Conservation (phyloP, 257 asterid species). For the Penstemon davidsonii region DNA sequence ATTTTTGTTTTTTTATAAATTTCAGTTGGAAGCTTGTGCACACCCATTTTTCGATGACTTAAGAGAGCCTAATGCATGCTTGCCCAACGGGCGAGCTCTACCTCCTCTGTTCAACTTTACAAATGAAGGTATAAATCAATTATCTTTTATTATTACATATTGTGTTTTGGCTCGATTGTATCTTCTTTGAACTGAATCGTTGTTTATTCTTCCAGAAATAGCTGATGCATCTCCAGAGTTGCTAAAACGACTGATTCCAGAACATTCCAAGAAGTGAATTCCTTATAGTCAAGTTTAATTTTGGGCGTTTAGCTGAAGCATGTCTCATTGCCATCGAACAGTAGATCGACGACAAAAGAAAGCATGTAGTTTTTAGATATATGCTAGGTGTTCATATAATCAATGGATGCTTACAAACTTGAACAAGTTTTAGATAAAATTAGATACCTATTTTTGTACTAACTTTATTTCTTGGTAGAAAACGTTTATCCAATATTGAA, state of each 20-base stretch:
- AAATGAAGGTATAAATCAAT: conserved; percentile 55
- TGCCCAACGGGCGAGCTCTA: conserved; percentile 70
- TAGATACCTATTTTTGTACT: too few relatives aligned
- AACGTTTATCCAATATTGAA: too few relatives aligned
- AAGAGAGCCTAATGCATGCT: conserved; percentile 65
- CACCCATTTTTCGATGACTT: conserved; percentile 86
- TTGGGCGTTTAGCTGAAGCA: too few relatives aligned
- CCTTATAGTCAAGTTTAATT: background rate
- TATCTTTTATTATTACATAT: too few relatives aligned
- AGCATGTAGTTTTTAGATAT: too few relatives aligned
- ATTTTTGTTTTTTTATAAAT: background rate
- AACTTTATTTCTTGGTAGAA: too few relatives aligned
- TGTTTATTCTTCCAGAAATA: conserved; percentile 35
- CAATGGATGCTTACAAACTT: too few relatives aligned
- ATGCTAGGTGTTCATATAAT: too few relatives aligned
- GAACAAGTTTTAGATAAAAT: too few relatives aligned
- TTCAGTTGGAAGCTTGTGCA: conserved; percentile 93
- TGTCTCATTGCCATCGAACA: too few relatives aligned
- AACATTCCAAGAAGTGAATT: conserved; percentile 40
- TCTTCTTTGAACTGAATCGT: background rate
- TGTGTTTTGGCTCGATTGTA: background rate
- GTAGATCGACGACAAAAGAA: too few relatives aligned
- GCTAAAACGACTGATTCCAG: conserved; percentile 53
- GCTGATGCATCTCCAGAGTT: conserved; percentile 49
- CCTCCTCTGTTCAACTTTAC: conserved; percentile 83